These are phyloP conservation scores for Euphorbia corollata DNA, from an alignment of 441 rosid species.

Conservation along the genomic window DNA sequence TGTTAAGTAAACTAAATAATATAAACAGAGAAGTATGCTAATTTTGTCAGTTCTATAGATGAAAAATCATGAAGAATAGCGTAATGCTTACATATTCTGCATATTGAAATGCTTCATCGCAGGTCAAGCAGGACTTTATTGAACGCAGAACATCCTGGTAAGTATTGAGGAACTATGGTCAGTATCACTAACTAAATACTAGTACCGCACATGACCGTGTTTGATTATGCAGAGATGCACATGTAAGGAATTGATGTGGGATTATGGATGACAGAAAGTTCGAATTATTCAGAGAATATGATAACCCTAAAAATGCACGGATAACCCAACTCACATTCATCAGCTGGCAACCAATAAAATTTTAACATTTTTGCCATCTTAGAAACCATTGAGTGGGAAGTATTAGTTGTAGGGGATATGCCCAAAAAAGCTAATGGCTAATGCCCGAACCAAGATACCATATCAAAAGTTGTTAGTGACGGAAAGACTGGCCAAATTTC, in stretches of 20 bases:
- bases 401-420: not conserved
- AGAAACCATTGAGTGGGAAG: not conserved
- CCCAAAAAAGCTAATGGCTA: not conserved
- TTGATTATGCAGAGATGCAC: not conserved
- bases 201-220: not conserved
- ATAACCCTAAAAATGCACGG: not conserved
- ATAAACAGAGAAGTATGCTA: not conserved
- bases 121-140: conserved; percentile 54
- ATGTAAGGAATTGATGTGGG: not conserved
- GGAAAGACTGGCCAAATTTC: not conserved
- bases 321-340: not conserved
- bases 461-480: not conserved
- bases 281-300: not conserved
- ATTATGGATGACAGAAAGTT: not conserved
- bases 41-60: not conserved
- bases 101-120: conserved; percentile 70
- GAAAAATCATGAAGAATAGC: conserved; percentile 4
- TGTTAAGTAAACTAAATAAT: not conserved
- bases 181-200: conserved; percentile 10
- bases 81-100: conserved; percentile 70
- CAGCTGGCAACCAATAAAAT: not conserved
- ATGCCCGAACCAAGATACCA: not conserved
- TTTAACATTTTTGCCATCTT: not conserved
- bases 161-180: conserved; percentile 19
- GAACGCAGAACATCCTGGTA: conserved; percentile 69